Evolutionary conservation across 2,329 filamentous ascomycete species (phyloP), one percentile per base, ranked within the genome.

Genomic region (Fusarium equiseti): DNA sequence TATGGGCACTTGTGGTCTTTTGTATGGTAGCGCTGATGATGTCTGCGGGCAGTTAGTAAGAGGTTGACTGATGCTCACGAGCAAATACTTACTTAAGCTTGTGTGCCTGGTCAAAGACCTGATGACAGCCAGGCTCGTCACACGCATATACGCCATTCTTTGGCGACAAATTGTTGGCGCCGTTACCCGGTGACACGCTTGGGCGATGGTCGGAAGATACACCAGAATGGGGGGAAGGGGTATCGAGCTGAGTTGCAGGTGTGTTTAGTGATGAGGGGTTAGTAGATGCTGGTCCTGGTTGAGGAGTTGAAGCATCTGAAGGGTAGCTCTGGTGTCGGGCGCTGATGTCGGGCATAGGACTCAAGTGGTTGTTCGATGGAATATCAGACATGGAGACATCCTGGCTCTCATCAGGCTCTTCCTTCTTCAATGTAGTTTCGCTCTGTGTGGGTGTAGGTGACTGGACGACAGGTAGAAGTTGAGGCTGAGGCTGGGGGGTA

Each of bases 1-100:
- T 88, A 87, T 5, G 82, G 82, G 60, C 87, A 87, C 55, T 88
- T 87, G 75, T 90, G 88, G 48, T 87, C 86, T 66, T 87, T 86
- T 57, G 87, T 86, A 70, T 90, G 88, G 66, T 90, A 90, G 20
- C 88, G 83, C 69, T 86, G 87, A 73, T 90, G 88, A 61, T 90
- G 88, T 68, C 85, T 87, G 29, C n/a, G 29, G 12, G 8, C 29
- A 15, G 38, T 69, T 46, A 69, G 55, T 45, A 31, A 6, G 18
- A 43, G 13, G 4, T 13, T 20, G 12, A 27, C 55, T 26, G 9
- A 12, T 35, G 20, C 15, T 15, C 29, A 31, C 22, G 2, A 20
- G 8, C n/a, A 16, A 26, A 50, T 8, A 77, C 82, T 68, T 81
- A 87, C 85, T 89, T 89, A 20, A 90, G 81, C 73, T 89, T 89